phyloP scores from a whole-genome alignment of 179 eudicot genomes.

The Spinacia oleracea region DNA sequence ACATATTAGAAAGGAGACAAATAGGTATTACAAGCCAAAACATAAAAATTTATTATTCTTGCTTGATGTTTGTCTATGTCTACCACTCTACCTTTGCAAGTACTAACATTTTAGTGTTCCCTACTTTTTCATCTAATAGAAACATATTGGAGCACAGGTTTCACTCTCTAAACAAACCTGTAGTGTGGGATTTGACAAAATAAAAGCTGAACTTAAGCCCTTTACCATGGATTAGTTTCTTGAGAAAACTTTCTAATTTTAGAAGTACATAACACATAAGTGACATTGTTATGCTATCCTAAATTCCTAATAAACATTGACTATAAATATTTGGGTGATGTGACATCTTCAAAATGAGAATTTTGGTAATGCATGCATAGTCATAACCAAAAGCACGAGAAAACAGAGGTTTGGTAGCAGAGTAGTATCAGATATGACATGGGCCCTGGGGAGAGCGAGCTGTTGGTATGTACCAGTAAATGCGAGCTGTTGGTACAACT shows the following conservation, averaged over 20 bases:
- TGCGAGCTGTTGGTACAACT: too few species aligned
- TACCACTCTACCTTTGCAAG: background rate
- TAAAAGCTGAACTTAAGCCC: background rate
- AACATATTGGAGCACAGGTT: background rate
- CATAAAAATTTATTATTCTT: background rate
- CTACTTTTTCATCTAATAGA: background rate
- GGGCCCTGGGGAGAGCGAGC: too few species aligned
- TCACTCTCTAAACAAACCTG: background rate
- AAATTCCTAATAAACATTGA: background rate
- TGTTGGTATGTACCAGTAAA: background rate
- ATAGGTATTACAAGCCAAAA: background rate
- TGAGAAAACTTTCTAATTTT: background rate
- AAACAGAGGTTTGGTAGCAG: background rate
- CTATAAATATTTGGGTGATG: background rate
- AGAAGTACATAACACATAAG: background rate
- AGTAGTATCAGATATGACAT: background rate
- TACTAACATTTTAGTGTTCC: background rate
- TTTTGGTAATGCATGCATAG: background rate
- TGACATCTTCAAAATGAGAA: background rate
- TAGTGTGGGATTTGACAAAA: background rate
- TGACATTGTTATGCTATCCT: background rate
- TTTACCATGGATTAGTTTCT: background rate
- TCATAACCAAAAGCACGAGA: background rate
- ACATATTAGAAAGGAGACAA: background rate
- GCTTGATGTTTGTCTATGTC: background rate